Conservation (phyloP, 2,329 filamentous ascomycete genomes). For the Plectosphaerella plurivora region DNA sequence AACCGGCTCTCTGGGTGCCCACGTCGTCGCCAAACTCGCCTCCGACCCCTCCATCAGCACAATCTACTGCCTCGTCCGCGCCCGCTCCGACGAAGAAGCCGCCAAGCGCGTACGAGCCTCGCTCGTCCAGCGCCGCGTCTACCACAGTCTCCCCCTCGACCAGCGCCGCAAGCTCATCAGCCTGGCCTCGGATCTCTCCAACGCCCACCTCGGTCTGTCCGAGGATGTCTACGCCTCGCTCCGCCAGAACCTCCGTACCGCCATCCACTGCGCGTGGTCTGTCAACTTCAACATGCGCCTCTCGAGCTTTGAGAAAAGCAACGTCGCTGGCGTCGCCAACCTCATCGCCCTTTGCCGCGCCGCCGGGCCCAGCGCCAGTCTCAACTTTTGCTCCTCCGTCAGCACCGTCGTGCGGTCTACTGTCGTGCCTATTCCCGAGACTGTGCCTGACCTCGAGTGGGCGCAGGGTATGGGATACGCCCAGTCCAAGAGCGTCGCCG, state of each 20-base stretch:
- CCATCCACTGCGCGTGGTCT: conserved; percentile 50
- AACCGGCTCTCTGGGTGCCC: conserved; percentile 61
- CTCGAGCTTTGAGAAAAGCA: conserved; percentile 41
- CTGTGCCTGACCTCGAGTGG: conserved; percentile 25
- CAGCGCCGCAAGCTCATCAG: conserved; percentile 9
- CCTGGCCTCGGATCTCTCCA: conserved; percentile 32
- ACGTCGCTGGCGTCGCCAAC: conserved; percentile 38
- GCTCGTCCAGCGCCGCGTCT: conserved; percentile 26
- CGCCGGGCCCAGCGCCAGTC: conserved; percentile 16
- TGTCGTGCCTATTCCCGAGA: conserved; percentile 26
- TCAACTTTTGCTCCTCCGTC: conserved; percentile 48
- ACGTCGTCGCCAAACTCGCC: conserved; percentile 55
- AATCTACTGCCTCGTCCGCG: conserved; percentile 50
- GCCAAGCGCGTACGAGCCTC: conserved; percentile 14
- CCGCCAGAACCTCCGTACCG: conserved; percentile 25
- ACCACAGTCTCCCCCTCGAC: conserved; percentile 15
- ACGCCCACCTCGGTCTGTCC: conserved; percentile 33
- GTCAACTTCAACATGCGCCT: conserved; percentile 54
- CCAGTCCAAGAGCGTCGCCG: conserved; percentile 34
- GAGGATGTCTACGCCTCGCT: conserved; percentile 20
- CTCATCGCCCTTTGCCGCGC: conserved; percentile 31
- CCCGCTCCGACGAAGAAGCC: conserved; percentile 19
- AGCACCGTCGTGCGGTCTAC: conserved; percentile 33
- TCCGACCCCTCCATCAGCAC: conserved; percentile 47
- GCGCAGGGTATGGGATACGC: conserved; percentile 39